A percentile compares a stretch with the other conserved stretches of the same genome.
Evolutionary conservation across 768 basidiomycete genomes (phyloP).

Genomic region (Cystobasidium tubakii): DNA sequence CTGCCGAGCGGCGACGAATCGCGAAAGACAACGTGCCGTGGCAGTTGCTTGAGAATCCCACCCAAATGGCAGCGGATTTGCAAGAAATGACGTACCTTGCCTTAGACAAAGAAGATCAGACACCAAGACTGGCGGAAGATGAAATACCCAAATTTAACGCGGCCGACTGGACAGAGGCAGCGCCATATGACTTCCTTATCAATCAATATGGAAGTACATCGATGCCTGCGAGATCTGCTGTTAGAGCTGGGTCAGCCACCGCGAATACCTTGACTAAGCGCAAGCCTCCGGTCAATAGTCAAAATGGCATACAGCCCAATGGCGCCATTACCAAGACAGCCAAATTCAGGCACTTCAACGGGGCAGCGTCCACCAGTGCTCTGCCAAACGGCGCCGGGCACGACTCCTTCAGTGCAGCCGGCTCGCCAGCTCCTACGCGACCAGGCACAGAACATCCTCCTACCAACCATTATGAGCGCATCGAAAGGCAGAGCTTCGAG

Average conservation of each 20-base stretch:
- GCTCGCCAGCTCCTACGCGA: neutral
- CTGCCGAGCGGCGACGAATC: constrained; percentile 38
- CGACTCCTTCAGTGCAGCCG: neutral
- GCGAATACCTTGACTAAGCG: neutral
- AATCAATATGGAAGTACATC: neutral
- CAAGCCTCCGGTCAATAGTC: neutral
- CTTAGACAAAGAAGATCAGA: constrained; percentile 34
- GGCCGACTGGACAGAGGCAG: constrained; percentile 3
- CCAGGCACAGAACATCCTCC: neutral
- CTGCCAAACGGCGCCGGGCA: neutral
- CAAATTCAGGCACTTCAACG: constrained; percentile 15
- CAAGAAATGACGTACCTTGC: constrained; percentile 37
- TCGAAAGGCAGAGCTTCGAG: neutral
- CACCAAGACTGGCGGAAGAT: neutral
- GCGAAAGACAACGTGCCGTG: constrained; percentile 44
- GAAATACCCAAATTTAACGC: constrained; percentile 22
- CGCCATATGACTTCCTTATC: neutral
- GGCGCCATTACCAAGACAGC: neutral
- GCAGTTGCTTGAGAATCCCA: constrained; percentile 41
- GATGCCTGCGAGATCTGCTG: neutral
- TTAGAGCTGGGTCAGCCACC: neutral
- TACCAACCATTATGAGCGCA: neutral
- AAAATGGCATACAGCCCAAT: neutral
- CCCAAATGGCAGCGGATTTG: constrained; percentile 35
- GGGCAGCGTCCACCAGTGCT: neutral